Evolutionary conservation across 495 filamentous ascomycete genomes (phyloP).

Genomic region (Diplogelasinospora grovesii): DNA sequence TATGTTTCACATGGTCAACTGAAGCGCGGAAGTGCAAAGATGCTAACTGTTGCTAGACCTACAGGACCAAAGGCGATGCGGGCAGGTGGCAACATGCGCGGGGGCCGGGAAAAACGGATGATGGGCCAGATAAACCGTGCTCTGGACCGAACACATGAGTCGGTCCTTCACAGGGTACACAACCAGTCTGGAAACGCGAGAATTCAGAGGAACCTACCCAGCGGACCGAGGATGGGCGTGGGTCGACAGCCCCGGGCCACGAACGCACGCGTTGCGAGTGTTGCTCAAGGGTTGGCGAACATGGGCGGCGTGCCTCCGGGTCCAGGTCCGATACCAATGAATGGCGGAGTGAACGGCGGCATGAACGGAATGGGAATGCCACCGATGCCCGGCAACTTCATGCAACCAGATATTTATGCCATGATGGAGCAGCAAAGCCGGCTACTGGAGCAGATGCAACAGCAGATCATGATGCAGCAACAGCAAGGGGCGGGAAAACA

Average conservation of each 20-base stretch:
- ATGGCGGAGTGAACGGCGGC: constrained; percentile 24
- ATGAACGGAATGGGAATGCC: constrained; percentile 37
- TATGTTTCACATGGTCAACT: constrained; percentile 56
- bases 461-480: constrained; percentile 61
- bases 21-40: no score
- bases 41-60: constrained; percentile 53
- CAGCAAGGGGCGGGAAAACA: constrained; percentile 31
- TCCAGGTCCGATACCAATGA: constrained; percentile 22
- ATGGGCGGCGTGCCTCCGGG: constrained; percentile 31
- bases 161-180: constrained; percentile 74
- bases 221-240: constrained; percentile 57
- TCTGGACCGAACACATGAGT: constrained; percentile 72
- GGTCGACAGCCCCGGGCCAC: constrained; percentile 47
- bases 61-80: constrained; percentile 96
- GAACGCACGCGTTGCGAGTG: constrained; percentile 35
- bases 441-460: constrained; percentile 64
- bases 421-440: constrained; percentile 87
- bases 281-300: constrained; percentile 37
- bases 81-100: constrained; percentile 48
- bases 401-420: constrained; percentile 70
- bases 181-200: constrained; percentile 64
- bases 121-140: constrained; percentile 80
- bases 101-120: constrained; percentile 64
- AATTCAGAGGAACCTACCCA: constrained; percentile 66
- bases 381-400: constrained; percentile 28